Evolutionary conservation across 78 protist genomes (phyloP), one percentile per base, ranked within the genome.

Genomic region (Planoprotostelium fungivorum): DNA sequence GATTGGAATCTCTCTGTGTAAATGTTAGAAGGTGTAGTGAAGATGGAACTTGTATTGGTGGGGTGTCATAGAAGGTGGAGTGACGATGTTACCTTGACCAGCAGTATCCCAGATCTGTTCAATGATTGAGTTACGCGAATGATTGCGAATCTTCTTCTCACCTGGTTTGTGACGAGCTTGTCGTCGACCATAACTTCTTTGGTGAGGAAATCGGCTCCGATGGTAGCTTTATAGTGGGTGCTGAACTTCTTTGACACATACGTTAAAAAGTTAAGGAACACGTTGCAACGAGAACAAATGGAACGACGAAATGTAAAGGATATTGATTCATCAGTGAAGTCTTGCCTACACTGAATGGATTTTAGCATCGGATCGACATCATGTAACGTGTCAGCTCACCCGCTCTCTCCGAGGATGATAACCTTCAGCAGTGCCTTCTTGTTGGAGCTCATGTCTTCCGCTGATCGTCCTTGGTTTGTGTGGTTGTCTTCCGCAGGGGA

Each of bases 171-270:
- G 39, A 87, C 88, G 63, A 31, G 1, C 23, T 87, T 31, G 88
- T n/a, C 88, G 51, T 87, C 88, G 29, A 87, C 36, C 88, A 31
- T n/a, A 10, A 87, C 31, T 5, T 28, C 38, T 28, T 29, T 23
- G 9, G 90, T 88, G 84, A 88, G 86, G 88, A 88, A 88, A 29
- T 88, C 90, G 35, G 90, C 90, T 1, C 90, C 90, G 86, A 88
- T 83, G 37, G 90, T 88, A 29, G 90, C 86, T 9, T 34, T 23
- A 87, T 88, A 88, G 84, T 88, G 36, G 25, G 39, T 36, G 35
- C 63, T 83, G 86, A 88, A 88, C 86, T 83, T n/a, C 29, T 88
- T 51, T 1, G 39, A 51, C 16, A 88, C 90, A 51, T 51, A 51
- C 16, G 73, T 51, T 51, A 25, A 16, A 25, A 5, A 51, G 73